Conservation (phyloP, 352 stramenopile genomes). For the Phytophthora pisi region DNA sequence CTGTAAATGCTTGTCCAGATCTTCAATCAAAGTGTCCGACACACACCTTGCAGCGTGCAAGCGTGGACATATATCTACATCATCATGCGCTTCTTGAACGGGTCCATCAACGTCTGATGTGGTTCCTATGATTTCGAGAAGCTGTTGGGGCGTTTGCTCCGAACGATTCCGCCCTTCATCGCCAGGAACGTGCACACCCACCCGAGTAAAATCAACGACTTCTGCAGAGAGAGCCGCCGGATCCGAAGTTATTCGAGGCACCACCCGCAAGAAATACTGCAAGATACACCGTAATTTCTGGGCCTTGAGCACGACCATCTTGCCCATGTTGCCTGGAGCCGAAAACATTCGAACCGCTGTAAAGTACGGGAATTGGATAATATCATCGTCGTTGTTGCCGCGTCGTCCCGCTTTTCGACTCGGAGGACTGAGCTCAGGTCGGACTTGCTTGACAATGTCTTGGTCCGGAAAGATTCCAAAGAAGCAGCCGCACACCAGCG, state of each 20-base stretch:
- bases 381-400: slow-evolving; percentile 3
- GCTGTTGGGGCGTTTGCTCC: slow-evolving; percentile 21
- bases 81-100: not conserved
- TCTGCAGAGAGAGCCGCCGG: slow-evolving; percentile 28
- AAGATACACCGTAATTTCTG: slow-evolving; percentile 77
- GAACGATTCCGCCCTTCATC: not conserved
- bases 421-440: slow-evolving; percentile 9
- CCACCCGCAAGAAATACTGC: slow-evolving; percentile 69
- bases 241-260: slow-evolving; percentile 36
- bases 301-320: slow-evolving; percentile 47
- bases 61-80: slow-evolving; percentile 1
- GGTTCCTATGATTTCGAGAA: slow-evolving; percentile 26
- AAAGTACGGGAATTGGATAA: slow-evolving; percentile 62
- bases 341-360: slow-evolving; percentile 51
- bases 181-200: slow-evolving; percentile 38
- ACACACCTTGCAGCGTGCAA: slow-evolving; percentile 36
- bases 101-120: not conserved
- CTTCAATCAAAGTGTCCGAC: slow-evolving; percentile 64
- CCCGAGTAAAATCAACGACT: slow-evolving; percentile 65
- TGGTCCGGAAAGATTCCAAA: slow-evolving; percentile 68
- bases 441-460: slow-evolving; percentile 21
- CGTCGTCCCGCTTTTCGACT: slow-evolving; percentile 14
- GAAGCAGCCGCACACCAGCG: slow-evolving; percentile 63
- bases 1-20: slow-evolving; percentile 64
- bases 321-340: slow-evolving; percentile 24